Evolutionary conservation across 2,329 filamentous ascomycete genomes (phyloP).

Genomic region (Ophiognomonia clavigignenti-juglandacearum): DNA sequence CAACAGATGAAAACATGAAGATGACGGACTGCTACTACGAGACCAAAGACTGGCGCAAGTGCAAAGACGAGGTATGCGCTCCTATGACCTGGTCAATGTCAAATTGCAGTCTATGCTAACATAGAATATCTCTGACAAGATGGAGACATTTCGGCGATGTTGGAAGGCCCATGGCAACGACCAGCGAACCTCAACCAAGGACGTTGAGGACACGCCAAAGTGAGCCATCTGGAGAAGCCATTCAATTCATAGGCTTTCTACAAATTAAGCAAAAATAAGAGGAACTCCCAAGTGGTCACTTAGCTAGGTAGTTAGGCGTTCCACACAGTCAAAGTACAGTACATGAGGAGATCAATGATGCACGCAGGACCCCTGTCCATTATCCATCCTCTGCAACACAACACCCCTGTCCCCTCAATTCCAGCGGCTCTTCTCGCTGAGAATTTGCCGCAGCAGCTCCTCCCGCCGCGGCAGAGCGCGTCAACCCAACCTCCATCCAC

Average conservation of each 20-base stretch:
- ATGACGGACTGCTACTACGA: slow-evolving; percentile 96
- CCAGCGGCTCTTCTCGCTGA: too few relatives aligned
- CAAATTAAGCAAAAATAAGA: too few relatives aligned
- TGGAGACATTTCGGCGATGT: slow-evolving; percentile 83
- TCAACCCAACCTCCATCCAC: neutral
- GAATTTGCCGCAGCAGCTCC: neutral
- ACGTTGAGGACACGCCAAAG: too few relatives aligned
- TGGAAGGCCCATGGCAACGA: slow-evolving; percentile 92
- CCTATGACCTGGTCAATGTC: neutral
- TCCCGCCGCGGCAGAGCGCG: too few relatives aligned
- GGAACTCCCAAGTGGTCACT: too few relatives aligned
- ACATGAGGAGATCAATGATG: neutral
- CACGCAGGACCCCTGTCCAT: neutral
- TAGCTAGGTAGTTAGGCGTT: too few relatives aligned
- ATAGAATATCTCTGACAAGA: slow-evolving; percentile 47
- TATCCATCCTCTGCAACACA: neutral
- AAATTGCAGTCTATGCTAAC: neutral
- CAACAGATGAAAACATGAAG: slow-evolving; percentile 74
- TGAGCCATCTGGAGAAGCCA: slow-evolving; percentile 18
- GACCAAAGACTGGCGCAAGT: slow-evolving; percentile 92
- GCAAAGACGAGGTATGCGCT: slow-evolving; percentile 73
- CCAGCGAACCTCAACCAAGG: slow-evolving; percentile 71
- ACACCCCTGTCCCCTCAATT: neutral
- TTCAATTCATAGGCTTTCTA: neutral
- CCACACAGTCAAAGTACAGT: too few relatives aligned